A percentile compares a stretch with the other conserved stretches of the same genome.
phyloP scores from a whole-genome alignment of 2,329 filamentous ascomycete species.

The Aspergillus sp. region DNA sequence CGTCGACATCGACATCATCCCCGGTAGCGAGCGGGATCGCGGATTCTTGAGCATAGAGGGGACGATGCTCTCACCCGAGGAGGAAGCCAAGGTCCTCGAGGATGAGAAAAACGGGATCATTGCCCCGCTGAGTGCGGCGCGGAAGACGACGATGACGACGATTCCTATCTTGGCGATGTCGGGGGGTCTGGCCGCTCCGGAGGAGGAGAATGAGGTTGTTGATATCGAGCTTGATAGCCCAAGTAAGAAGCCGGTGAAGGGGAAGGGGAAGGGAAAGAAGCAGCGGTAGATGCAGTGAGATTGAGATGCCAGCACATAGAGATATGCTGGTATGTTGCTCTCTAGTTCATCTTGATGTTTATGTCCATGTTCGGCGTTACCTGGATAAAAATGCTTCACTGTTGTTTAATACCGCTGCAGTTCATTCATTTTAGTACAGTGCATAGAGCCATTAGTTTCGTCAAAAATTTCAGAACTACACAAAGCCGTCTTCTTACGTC shows the following conservation, averaged over 20 bases:
- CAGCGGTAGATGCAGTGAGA: neutral
- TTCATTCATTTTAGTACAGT: neutral
- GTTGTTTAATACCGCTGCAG: neutral
- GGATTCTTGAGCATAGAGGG: constrained; percentile 86
- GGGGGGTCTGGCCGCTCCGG: constrained; percentile 4
- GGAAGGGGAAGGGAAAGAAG: neutral
- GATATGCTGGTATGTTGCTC: constrained; percentile 17
- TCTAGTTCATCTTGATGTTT: constrained; percentile 7
- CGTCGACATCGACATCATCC: constrained; percentile 75
- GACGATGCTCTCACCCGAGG: constrained; percentile 74
- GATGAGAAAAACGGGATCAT: constrained; percentile 51
- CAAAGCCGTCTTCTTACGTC: neutral
- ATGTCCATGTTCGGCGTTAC: constrained; percentile 29
- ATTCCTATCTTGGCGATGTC: constrained; percentile 13
- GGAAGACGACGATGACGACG: constrained; percentile 19
- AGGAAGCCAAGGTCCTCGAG: constrained; percentile 64
- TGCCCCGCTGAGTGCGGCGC: constrained; percentile 25
- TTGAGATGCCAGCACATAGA: neutral
- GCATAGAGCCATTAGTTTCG: neutral
- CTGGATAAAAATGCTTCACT: constrained; percentile 25
- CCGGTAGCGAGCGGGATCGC: constrained; percentile 70
- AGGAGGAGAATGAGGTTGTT: neutral
- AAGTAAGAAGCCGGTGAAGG: constrained; percentile 14
- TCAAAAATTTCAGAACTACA: neutral
- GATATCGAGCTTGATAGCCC: constrained; percentile 6